phyloP scores from a whole-genome alignment of 106 monocot genomes.

The Dioscorea alata region DNA sequence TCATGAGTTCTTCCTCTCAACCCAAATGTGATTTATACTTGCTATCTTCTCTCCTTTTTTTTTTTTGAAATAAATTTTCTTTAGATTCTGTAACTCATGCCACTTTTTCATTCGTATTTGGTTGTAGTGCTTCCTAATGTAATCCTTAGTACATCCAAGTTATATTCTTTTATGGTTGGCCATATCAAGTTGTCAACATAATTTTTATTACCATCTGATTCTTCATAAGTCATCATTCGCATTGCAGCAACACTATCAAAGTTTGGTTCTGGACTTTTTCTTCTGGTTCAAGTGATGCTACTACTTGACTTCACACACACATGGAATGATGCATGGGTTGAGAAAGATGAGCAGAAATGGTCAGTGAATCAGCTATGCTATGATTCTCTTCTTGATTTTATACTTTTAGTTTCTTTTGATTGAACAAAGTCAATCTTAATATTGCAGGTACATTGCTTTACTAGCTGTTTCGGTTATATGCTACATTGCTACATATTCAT shows the following conservation, averaged over 20 bases:
- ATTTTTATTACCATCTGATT: too few relatives aligned
- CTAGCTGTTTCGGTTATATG: slow-evolving; percentile 60
- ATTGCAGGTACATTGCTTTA: slow-evolving; percentile 80
- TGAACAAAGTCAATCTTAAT: not conserved
- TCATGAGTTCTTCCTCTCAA: too few relatives aligned
- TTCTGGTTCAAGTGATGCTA: slow-evolving; percentile 83
- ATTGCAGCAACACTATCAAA: slow-evolving; percentile 73
- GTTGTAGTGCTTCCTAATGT: too few relatives aligned
- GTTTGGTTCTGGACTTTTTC: slow-evolving; percentile 89
- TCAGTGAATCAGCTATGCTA: slow-evolving; percentile 7
- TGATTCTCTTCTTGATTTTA: not conserved
- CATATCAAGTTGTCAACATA: too few relatives aligned
- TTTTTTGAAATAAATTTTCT: too few relatives aligned
- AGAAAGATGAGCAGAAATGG: slow-evolving; percentile 94
- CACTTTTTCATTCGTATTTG: too few relatives aligned
- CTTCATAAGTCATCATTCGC: not conserved
- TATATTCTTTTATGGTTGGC: too few relatives aligned
- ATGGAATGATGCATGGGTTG: slow-evolving; percentile 95
- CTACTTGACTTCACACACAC: slow-evolving; percentile 76
- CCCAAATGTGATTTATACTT: too few relatives aligned
- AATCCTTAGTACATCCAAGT: too few relatives aligned
- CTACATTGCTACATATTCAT: slow-evolving; percentile 66
- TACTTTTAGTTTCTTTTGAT: not conserved
- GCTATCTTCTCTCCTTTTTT: too few relatives aligned
- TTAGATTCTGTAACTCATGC: too few relatives aligned